Percentiles rank a stretch among this genome's conserved stretches.
Evolutionary conservation across 1,284 basidiomycete species (phyloP).

Genomic region (Leccinum subrobustum): DNA sequence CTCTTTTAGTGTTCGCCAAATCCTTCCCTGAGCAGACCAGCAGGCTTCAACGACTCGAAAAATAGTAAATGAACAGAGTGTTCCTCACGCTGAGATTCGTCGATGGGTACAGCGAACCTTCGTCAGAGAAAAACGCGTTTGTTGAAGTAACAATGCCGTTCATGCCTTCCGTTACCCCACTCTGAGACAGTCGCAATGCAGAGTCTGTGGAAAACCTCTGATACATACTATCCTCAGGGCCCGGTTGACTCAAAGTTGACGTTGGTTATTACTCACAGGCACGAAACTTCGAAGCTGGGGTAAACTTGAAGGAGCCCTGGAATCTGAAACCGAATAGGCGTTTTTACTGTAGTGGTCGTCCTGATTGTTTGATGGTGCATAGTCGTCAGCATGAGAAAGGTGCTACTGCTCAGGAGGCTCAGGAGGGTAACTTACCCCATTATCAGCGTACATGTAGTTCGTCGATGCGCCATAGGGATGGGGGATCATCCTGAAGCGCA

Average conservation of each 20-base stretch:
- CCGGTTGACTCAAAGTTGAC: neutral
- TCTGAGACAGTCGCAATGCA: slow-evolving; percentile 10
- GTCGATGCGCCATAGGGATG: slow-evolving; percentile 33
- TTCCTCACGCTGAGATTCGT: slow-evolving; percentile 22
- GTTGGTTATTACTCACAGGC: slow-evolving; percentile 19
- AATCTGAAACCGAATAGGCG: neutral
- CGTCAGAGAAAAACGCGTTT: slow-evolving; percentile 5
- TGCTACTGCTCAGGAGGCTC: neutral
- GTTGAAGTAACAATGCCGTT: neutral
- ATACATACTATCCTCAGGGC: neutral
- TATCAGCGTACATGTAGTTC: slow-evolving; percentile 26
- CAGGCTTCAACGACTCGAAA: neutral
- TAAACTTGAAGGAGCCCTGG: neutral
- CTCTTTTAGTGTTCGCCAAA: slow-evolving; percentile 17
- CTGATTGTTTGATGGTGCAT: slow-evolving; percentile 1
- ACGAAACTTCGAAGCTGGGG: slow-evolving; percentile 31
- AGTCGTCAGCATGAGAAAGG: slow-evolving; percentile 1
- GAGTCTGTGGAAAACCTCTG: slow-evolving; percentile 32
- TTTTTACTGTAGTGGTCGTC: neutral
- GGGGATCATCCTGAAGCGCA: slow-evolving; percentile 28
- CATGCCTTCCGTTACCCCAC: slow-evolving; percentile 6
- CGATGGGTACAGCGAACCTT: slow-evolving; percentile 8
- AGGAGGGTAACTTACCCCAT: slow-evolving; percentile 17
- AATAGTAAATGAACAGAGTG: neutral
- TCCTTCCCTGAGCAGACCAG: slow-evolving; percentile 14